phyloP scores from a whole-genome alignment of 108 stramenopile genomes.

The Nitzschia sp. region DNA sequence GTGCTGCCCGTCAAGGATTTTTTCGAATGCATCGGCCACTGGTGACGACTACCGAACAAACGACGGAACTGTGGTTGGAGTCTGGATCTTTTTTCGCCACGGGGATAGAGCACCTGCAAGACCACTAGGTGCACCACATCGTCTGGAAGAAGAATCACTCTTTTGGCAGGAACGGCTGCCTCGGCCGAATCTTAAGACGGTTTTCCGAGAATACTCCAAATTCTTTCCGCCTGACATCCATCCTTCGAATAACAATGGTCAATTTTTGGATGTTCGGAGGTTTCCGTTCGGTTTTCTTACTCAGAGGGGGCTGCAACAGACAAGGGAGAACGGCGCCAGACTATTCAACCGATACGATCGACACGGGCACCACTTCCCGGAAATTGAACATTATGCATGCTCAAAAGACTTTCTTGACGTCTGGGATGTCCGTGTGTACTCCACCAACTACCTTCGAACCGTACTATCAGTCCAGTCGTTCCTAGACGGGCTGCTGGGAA shows the following conservation, averaged over 20 bases:
- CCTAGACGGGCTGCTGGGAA: constrained; percentile 73
- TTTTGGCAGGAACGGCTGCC: constrained; percentile 69
- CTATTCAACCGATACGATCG: constrained; percentile 55
- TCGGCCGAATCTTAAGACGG: constrained; percentile 15
- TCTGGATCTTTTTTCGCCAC: constrained; percentile 79
- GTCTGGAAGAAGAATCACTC: constrained; percentile 27
- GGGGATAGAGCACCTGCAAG: constrained; percentile 74
- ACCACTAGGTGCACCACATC: constrained; percentile 37
- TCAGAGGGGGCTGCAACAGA: constrained; percentile 67
- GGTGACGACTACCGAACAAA: constrained; percentile 40
- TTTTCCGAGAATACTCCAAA: constrained; percentile 30
- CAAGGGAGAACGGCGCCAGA: constrained; percentile 47
- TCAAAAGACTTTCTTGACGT: constrained; percentile 47
- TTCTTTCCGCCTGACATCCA: constrained; percentile 55
- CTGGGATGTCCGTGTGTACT: constrained; percentile 70
- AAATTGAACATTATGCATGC: constrained; percentile 10
- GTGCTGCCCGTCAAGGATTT: too few species aligned
- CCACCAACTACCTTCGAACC: constrained; percentile 80
- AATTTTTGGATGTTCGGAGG: constrained; percentile 43
- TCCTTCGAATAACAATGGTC: constrained; percentile 36
- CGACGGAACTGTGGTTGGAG: constrained; percentile 55
- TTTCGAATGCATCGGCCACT: too few species aligned
- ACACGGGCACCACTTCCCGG: constrained; percentile 37
- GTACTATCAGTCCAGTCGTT: constrained; percentile 75
- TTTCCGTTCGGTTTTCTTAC: constrained; percentile 75